Evolutionary conservation across 2,329 filamentous ascomycete species (phyloP).

Genomic region (Penicillium sp.): DNA sequence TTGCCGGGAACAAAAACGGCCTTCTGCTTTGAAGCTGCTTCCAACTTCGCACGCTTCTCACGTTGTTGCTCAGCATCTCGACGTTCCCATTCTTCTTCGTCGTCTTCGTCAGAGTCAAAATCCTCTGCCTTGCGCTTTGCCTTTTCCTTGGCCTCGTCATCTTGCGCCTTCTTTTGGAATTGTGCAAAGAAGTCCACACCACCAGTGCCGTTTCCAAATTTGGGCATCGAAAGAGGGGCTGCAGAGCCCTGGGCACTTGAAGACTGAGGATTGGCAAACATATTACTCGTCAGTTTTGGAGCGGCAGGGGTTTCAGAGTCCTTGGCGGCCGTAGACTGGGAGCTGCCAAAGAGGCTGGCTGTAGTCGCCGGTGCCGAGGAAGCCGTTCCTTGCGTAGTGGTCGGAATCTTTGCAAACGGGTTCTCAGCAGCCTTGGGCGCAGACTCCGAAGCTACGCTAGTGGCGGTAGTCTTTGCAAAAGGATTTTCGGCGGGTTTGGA

Average conservation of each 20-base stretch:
- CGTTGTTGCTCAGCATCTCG: constrained; percentile 51
- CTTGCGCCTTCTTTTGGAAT: constrained; percentile 46
- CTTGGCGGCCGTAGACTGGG: no score
- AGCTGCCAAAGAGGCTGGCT: no score
- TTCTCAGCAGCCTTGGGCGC: background rate
- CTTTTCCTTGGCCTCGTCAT: constrained; percentile 48
- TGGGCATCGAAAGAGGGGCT: constrained; percentile 30
- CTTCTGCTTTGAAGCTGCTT: constrained; percentile 40
- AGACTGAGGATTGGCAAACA: constrained; percentile 8
- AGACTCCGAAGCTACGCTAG: background rate
- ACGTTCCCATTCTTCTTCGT: constrained; percentile 54
- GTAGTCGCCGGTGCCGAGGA: background rate
- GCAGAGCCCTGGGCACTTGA: background rate
- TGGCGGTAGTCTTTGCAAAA: background rate
- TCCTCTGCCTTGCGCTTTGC: constrained; percentile 56
- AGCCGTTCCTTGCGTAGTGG: background rate
- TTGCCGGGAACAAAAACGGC: constrained; percentile 37
- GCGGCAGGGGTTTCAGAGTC: background rate
- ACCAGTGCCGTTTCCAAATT: constrained; percentile 32
- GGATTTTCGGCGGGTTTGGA: background rate
- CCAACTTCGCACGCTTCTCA: constrained; percentile 49
- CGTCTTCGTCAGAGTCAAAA: constrained; percentile 57
- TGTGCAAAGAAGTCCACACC: constrained; percentile 47
- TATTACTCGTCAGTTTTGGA: constrained; percentile 1
- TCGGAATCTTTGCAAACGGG: background rate